Conservation (phyloP, 169 alveolate species). For the Plasmodium gonderi region DNA sequence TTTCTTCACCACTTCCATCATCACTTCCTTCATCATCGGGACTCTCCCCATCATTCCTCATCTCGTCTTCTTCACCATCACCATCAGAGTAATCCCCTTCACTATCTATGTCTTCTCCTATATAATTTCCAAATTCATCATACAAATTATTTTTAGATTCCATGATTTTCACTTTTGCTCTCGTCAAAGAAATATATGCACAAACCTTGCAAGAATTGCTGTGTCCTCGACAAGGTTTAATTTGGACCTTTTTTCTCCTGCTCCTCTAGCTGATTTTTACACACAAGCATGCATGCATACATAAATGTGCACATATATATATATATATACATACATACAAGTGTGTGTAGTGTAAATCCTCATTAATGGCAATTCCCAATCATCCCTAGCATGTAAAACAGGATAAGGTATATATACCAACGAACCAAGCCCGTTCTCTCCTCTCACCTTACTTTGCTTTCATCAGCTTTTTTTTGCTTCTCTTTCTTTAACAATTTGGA, state of each 20-base stretch:
- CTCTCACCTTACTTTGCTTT: too few relatives aligned
- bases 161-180: background rate
- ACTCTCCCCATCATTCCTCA: background rate
- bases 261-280: too few relatives aligned
- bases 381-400: too few relatives aligned
- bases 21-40: constrained; percentile 86
- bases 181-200: background rate
- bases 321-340: background rate
- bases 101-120: constrained; percentile 93
- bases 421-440: too few relatives aligned
- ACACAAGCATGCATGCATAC: background rate
- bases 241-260: too few relatives aligned
- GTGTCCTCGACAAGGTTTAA: too few relatives aligned
- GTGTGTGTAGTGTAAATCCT: too few relatives aligned
- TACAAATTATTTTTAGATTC: constrained; percentile 85
- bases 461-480: too few relatives aligned
- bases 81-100: constrained; percentile 79
- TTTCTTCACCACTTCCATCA: constrained; percentile 81
- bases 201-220: too few relatives aligned
- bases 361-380: too few relatives aligned
- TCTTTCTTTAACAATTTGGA: too few relatives aligned
- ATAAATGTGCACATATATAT: background rate
- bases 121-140: constrained; percentile 99
- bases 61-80: constrained; percentile 50
- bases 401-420: too few relatives aligned